A percentile compares a stretch with the other conserved stretches of the same genome.
Conservation (phyloP, 1,284 basidiomycete species). For the Rhodotorula sp. region DNA sequence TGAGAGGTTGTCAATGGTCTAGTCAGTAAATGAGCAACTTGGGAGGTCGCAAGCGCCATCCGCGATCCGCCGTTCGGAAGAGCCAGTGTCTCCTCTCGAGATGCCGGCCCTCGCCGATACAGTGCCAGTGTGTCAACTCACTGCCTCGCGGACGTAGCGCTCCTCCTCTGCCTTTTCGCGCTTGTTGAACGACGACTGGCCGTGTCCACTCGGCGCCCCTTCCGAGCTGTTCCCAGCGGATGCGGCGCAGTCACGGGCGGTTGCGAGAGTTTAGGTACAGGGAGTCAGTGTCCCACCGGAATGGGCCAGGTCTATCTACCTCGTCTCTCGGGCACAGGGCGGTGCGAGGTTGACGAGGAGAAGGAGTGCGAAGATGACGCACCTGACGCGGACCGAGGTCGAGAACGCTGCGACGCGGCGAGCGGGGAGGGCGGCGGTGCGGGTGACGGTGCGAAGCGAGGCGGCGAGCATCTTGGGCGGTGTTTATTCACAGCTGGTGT, state of each 20-base stretch:
- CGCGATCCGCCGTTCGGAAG: no score
- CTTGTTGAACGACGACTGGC: slow-evolving; percentile 30
- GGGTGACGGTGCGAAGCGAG: slow-evolving; percentile 3
- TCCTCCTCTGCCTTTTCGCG: slow-evolving; percentile 38
- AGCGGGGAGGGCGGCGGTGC: slow-evolving; percentile 5
- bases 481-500: not conserved
- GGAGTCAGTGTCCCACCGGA: no score
- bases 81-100: not conserved
- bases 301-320: no score
- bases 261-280: no score
- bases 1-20: not conserved
- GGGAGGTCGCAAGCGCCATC: no score
- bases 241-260: no score
- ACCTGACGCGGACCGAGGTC: slow-evolving; percentile 13
- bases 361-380: slow-evolving; percentile 8
- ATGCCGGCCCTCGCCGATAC: not conserved
- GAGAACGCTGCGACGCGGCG: slow-evolving; percentile 12
- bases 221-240: slow-evolving; percentile 22
- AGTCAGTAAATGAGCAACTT: no score
- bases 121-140: not conserved
- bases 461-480: slow-evolving; percentile 13
- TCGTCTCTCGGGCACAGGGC: no score
- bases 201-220: slow-evolving; percentile 19
- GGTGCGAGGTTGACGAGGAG: not conserved
- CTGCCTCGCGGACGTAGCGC: slow-evolving; percentile 30